A percentile compares a stretch with the other conserved stretches of the same genome.
Conservation (phyloP, 495 filamentous ascomycete genomes). For the Podospora pseudocomata region DNA sequence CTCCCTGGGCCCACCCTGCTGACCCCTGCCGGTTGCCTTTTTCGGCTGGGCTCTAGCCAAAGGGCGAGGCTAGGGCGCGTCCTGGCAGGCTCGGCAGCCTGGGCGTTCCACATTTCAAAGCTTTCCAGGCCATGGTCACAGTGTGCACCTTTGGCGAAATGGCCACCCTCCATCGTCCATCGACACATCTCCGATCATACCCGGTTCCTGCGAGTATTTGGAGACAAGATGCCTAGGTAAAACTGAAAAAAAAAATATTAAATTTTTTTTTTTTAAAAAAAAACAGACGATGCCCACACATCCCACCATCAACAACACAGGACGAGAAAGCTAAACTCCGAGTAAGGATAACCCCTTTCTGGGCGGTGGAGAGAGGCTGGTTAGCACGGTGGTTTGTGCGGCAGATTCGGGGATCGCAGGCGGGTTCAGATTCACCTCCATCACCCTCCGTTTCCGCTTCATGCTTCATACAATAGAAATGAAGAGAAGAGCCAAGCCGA, state of each 20-base stretch:
- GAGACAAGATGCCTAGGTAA: not conserved
- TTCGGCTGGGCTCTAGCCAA: conserved; percentile 5
- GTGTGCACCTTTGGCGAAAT: not conserved
- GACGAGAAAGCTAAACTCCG: not conserved
- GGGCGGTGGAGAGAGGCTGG: not conserved
- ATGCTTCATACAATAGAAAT: not conserved
- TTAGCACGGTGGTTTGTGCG: not conserved
- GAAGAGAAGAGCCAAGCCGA: conserved; percentile 11
- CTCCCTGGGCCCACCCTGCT: conserved; percentile 6
- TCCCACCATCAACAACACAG: not conserved
- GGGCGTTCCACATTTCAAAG: conserved; percentile 7
- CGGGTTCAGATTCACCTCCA: not conserved
- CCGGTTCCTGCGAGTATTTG: not conserved
- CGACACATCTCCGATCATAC: not conserved
- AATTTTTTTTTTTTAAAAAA: no score
- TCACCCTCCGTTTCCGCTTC: not conserved
- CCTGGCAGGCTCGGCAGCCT: conserved; percentile 18
- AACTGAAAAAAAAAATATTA: no score
- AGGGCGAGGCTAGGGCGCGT: conserved; percentile 6
- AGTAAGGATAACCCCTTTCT: not conserved
- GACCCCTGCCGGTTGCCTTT: conserved; percentile 9
- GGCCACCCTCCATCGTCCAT: not conserved
- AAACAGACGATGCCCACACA: not conserved
- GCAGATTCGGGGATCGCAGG: not conserved
- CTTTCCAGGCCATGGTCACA: not conserved